A percentile compares a stretch with the other conserved stretches of the same genome.
Conservation (phyloP, 306 rosid genomes). For the Pterocarpus macrocarpus region DNA sequence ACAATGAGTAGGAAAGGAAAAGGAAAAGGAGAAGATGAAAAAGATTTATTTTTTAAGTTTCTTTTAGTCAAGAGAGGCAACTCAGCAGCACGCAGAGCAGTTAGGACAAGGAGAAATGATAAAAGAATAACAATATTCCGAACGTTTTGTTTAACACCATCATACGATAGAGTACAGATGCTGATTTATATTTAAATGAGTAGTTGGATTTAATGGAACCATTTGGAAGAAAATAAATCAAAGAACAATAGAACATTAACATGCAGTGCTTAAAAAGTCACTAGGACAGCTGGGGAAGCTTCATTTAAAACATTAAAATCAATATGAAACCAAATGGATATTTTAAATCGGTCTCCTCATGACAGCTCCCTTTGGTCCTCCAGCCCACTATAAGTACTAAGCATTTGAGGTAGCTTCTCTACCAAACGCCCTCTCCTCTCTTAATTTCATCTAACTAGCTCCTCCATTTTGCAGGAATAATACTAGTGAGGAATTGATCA, state of each 20-base stretch:
- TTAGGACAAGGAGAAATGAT: neutral
- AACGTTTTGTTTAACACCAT: neutral
- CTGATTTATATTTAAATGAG: conserved; percentile 30
- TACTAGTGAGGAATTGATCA: neutral
- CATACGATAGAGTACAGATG: conserved; percentile 3
- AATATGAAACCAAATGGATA: neutral
- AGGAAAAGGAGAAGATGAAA: neutral
- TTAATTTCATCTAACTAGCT: too few species aligned
- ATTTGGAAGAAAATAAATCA: conserved; percentile 11
- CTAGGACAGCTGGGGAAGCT: conserved; percentile 49
- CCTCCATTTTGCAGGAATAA: neutral
- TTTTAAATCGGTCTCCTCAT: conserved; percentile 25
- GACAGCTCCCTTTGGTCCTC: conserved; percentile 48
- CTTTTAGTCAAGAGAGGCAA: conserved; percentile 31
- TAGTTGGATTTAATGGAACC: conserved; percentile 29
- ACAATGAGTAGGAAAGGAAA: neutral
- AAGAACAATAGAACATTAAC: neutral
- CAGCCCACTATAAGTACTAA: neutral
- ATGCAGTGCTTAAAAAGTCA: neutral
- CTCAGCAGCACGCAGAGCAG: neutral
- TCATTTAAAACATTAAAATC: conserved; percentile 31
- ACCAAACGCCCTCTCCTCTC: neutral
- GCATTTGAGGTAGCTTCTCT: neutral
- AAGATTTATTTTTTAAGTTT: neutral
- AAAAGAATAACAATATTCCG: neutral